phyloP scores from a whole-genome alignment of 306 rosid species.

The Crotalaria pallida region DNA sequence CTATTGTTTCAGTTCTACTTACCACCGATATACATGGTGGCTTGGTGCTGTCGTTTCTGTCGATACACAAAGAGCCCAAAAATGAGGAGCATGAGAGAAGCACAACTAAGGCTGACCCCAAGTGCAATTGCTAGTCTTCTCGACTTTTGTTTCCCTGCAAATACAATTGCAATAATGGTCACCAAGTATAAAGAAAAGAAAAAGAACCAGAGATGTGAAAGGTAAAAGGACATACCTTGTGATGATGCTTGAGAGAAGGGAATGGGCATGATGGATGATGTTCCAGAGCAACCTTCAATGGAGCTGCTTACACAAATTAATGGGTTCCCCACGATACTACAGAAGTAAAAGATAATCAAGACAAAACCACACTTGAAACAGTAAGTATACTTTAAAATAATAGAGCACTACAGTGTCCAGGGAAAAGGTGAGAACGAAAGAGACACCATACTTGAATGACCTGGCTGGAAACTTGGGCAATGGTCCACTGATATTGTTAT shows the following conservation, averaged over 20 bases:
- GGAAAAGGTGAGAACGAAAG: not conserved
- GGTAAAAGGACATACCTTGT: conserved; percentile 36
- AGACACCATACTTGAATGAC: conserved; percentile 69
- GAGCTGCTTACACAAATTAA: conserved; percentile 69
- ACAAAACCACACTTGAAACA: conserved; percentile 25
- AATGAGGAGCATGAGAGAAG: conserved; percentile 41
- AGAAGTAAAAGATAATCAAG: conserved; percentile 24
- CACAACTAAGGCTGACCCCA: conserved; percentile 71
- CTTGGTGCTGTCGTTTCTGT: conserved; percentile 50
- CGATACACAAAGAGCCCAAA: conserved; percentile 58
- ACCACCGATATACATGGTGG: conserved; percentile 68
- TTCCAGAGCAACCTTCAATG: conserved; percentile 75
- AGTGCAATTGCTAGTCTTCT: conserved; percentile 71
- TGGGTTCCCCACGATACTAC: conserved; percentile 84
- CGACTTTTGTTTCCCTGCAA: conserved; percentile 56
- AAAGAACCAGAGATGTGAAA: not conserved
- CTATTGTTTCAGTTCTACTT: conserved; percentile 15
- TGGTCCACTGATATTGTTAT: conserved; percentile 92
- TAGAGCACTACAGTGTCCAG: not conserved
- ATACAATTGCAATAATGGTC: not conserved
- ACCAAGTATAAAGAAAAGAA: not conserved
- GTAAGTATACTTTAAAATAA: conserved; percentile 1
- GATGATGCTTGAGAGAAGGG: conserved; percentile 55
- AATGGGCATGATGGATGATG: conserved; percentile 49
- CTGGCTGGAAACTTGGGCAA: conserved; percentile 87